A percentile compares a stretch with the other conserved stretches of the same genome.
These are phyloP conservation scores for Penicillium sp. DNA, from an alignment of 2,329 filamentous ascomycete genomes.

Conservation along the genomic window DNA sequence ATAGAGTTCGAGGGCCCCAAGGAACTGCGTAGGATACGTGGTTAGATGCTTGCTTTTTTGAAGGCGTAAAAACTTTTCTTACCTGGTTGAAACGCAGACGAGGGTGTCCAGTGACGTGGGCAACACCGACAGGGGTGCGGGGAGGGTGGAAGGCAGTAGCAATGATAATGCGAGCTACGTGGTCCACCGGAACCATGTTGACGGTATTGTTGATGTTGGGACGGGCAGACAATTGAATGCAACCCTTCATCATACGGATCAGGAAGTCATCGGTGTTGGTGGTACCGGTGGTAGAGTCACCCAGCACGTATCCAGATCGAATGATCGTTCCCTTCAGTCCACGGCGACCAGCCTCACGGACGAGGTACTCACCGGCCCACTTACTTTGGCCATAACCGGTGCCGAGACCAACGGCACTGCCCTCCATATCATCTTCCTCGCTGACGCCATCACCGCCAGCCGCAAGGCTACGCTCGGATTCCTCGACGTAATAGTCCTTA, in stretches of 20 bases:
- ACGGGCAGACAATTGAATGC: slow-evolving; percentile 71
- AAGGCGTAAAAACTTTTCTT: not conserved
- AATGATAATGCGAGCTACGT: slow-evolving; percentile 78
- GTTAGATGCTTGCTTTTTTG: not conserved
- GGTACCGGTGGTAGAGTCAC: slow-evolving; percentile 46
- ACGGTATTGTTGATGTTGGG: slow-evolving; percentile 74
- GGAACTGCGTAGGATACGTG: slow-evolving; percentile 52
- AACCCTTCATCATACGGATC: slow-evolving; percentile 82
- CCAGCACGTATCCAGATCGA: slow-evolving; percentile 82
- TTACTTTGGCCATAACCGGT: slow-evolving; percentile 93
- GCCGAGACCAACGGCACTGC: slow-evolving; percentile 72
- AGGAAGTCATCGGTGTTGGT: slow-evolving; percentile 88
- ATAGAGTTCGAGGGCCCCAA: slow-evolving; percentile 68
- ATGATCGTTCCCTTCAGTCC: slow-evolving; percentile 76
- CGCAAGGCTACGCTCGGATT: slow-evolving; percentile 63
- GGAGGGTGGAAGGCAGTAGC: slow-evolving; percentile 69
- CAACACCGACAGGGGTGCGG: slow-evolving; percentile 57
- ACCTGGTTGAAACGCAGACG: slow-evolving; percentile 68
- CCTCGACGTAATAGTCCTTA: slow-evolving; percentile 73
- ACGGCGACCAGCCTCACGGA: slow-evolving; percentile 73
- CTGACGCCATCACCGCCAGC: slow-evolving; percentile 65
- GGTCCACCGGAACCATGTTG: slow-evolving; percentile 84
- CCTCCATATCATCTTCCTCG: slow-evolving; percentile 76
- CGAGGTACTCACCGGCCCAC: slow-evolving; percentile 74
- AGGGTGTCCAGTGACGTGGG: slow-evolving; percentile 78